Base-by-base conservation (phyloP, 345 rosid genomes). In the Kernera saxatilis region DNA sequence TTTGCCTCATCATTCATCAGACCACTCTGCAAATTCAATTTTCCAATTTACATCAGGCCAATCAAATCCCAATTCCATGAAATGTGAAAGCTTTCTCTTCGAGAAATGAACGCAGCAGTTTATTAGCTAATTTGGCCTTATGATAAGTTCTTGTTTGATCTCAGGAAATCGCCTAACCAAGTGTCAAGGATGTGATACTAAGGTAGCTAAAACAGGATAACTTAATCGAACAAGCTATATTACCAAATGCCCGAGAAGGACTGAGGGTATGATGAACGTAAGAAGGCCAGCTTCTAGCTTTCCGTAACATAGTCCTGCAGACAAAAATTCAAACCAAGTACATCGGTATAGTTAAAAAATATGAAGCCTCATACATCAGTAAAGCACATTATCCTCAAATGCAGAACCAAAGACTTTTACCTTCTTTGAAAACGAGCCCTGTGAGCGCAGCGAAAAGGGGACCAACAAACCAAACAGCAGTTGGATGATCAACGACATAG, bases 181-280 rank as follows among this genome's bases (percentile, higher is more conserved):
- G 58, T 36, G 26, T 58, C 64, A 58, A 39, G 17, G 48, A 33
- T 19, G n/a, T 50, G 56, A 35, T 35, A 14, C 35, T 39, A 25
- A 50, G 15, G 43, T 35, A 72, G 44, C 56, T 44, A 64, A 66
- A 46, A 21, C 61, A 76, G 4, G 30, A 13, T 36, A 33, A 36
- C 30, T 9, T 50, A 50, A 69, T 52, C 21, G 29, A 26, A 62
- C n/a, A 69, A 60, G 58, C 29, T 58, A 43, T 54, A 10, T 46
- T 86, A 93, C 97, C 98, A 93, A 76, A 78, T 93, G 97, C 0
- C 96, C 94, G 11, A 93, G 96, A 82, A 93, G 92, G 64, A 86
- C 78, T 6, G 86, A 69, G 2, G 98, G 96, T 81, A 93, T 91
- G 46, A 93, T 80, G 76, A 93, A 87, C 10, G 98, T 91, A 22